phyloP scores from a whole-genome alignment of 225 moss, liverwort and hornwort species.

The Anthoceros angustus region DNA sequence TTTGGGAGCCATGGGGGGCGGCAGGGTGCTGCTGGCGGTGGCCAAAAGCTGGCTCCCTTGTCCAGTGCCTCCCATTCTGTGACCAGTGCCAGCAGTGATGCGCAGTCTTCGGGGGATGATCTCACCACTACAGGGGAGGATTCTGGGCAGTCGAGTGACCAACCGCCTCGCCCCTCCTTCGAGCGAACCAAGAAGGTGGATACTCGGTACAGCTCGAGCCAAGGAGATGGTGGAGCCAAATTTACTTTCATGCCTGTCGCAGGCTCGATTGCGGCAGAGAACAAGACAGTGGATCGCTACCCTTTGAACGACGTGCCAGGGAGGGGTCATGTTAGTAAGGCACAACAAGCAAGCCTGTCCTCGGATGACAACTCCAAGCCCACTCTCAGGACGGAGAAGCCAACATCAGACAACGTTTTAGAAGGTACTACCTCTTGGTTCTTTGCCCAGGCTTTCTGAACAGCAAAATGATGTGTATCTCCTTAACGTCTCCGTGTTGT shows the following conservation, averaged over 20 bases:
- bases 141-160: slow-evolving; percentile 3
- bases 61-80: slow-evolving; percentile 1
- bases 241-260: slow-evolving; percentile 19
- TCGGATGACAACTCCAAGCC: slow-evolving; percentile 40
- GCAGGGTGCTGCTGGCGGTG: slow-evolving; percentile 1
- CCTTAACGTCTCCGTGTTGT: neutral
- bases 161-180: neutral
- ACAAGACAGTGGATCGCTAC: slow-evolving; percentile 38
- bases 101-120: neutral
- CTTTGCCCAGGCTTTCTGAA: neutral
- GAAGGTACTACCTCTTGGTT: slow-evolving; percentile 20
- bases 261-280: slow-evolving; percentile 16
- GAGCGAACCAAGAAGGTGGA: slow-evolving; percentile 26
- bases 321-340: slow-evolving; percentile 29
- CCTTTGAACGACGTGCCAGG: slow-evolving; percentile 33
- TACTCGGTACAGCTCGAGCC: slow-evolving; percentile 10
- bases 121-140: slow-evolving; percentile 1
- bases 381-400: slow-evolving; percentile 54
- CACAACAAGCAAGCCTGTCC: slow-evolving; percentile 27
- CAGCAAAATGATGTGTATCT: neutral
- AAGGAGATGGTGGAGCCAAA: slow-evolving; percentile 10
- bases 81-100: slow-evolving; percentile 1
- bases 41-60: neutral
- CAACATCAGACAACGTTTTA: slow-evolving; percentile 36
- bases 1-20: slow-evolving; percentile 26